Base-by-base conservation (phyloP, 768 basidiomycete species). In the Leucocoprinus leucothites region DNA sequence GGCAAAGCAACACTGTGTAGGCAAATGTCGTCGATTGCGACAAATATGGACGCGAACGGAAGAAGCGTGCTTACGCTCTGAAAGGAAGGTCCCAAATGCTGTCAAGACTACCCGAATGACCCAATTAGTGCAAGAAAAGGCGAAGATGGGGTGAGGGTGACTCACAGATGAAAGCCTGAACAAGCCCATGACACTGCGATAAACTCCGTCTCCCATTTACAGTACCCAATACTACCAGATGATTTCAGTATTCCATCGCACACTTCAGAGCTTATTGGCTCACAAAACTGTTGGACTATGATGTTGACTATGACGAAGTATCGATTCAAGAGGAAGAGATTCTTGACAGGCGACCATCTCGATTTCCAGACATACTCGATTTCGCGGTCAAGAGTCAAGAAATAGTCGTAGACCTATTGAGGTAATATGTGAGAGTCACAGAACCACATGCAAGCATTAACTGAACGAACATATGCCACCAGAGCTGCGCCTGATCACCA, bases 351-450 rank as follows among this genome's bases (percentile, higher is more conserved):
- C 6, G 40, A 16, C 40, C 40, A 41, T 41, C 40, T 41, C 16
- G 40, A 41, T n/a, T 48, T 44, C 57, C 57, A 58, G n/a, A 58
- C 52, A 38, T 53, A 58, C 8, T 22, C 28, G 38, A 58, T 43
- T 26, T 58, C 57, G 19, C 46, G 49, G 19, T 48, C 28, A 24
- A 58, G 46, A 9, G 57, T 58, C 51, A 58, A 56, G 52, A 61
- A 50, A 40, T 53, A 52, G 25, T 46, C 40, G 31, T 58, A 58
- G 25, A n/a, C 18, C 40, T 41, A 19, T 16, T 16, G 18, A 41
- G 5, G 40, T 5, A 41, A 41, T 4, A 41, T 5, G 5, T 8
- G 13, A 19, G 40, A 19, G 40, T 14, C 14, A 5, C 3, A 41
- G 16, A 3, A 19, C 6, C 6, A 41, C 4, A 14, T 5, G 4